These are phyloP conservation scores for Rhododendron ferrugineum DNA, from an alignment of 148 eudicot species.

Conservation along the genomic window DNA sequence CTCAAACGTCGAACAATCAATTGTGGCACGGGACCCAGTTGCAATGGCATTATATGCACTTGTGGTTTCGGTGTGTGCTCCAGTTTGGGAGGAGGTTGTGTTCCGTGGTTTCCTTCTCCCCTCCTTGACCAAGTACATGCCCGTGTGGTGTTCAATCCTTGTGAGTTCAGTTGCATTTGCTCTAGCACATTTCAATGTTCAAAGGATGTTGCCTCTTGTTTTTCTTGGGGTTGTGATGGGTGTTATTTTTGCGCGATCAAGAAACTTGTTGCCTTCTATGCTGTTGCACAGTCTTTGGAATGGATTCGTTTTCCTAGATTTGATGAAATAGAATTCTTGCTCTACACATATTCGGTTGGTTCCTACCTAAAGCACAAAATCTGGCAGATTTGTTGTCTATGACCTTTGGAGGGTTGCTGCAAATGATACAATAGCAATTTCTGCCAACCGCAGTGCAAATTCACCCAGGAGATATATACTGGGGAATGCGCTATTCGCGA, in stretches of 20 bases:
- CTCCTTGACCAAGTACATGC: constrained; percentile 82
- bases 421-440: neutral
- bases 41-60: constrained; percentile 71
- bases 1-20: constrained; percentile 80
- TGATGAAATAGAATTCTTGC: constrained; percentile 49
- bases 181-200: constrained; percentile 76
- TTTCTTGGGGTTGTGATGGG: constrained; percentile 86
- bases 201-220: constrained; percentile 71
- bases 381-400: neutral
- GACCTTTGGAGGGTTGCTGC: neutral
- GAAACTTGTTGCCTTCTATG: constrained; percentile 73
- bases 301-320: constrained; percentile 75
- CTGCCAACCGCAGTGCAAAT: neutral
- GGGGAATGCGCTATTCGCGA: neutral
- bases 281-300: constrained; percentile 87
- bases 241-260: constrained; percentile 57
- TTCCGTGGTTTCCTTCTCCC: constrained; percentile 85
- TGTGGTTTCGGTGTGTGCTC: constrained; percentile 77
- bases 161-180: constrained; percentile 78
- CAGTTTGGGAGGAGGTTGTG: constrained; percentile 79
- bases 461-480: neutral
- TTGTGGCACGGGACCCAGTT: constrained; percentile 63
- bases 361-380: neutral
- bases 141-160: constrained; percentile 72
- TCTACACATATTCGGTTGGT: neutral